Evolutionary conservation across 2,329 filamentous ascomycete species (phyloP), one percentile per base, ranked within the genome.

Genomic region (Dactylella cylindrospora): DNA sequence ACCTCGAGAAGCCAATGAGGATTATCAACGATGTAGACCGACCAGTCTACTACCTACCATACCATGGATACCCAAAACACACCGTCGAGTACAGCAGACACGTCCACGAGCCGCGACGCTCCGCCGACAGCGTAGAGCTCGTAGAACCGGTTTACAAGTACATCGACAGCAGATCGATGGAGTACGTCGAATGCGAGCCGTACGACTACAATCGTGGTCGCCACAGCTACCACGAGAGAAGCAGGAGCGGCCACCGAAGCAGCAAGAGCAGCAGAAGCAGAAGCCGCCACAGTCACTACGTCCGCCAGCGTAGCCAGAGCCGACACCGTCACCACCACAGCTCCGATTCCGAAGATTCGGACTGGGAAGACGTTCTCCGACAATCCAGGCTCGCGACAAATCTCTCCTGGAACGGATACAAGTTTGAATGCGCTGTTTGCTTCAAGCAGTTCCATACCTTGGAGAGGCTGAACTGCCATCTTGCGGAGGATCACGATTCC

Each of bases 401-500:
- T 13, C 36, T 28, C 1, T 64, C 59, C 5, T 64, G 59, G 59
- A 64, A 64, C 17, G 59, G 59, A 3, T 54, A 54, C 17, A 50
- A 55, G 32, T 64, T 64, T 15, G 59, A 64, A 22, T 64, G 59
- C 13, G 44, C 38, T n/a, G 33, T 64, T 32, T 64, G 59, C n/a
- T 64, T 29, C 35, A 49, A 55, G 13, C 45, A 53, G 13, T 64
- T 41, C n/a, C 22, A 44, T 10, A 64, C 59, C 10, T 25, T 64
- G 10, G 49, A 54, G 26, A 50, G 59, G 25, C 33, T 64, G 26
- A 64, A 64, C 44, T 22, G 13, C 26, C 59, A 64, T 38, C 59
- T 64, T 22, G 49, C 59, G 1, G 39, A 47, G 10, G 49, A 54
- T 23, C 59, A 64, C 19, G 49, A 54, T 3, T 19, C 50, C 2